Conservation (phyloP, 1,284 basidiomycete genomes). For the Porogramme epimiltina region DNA sequence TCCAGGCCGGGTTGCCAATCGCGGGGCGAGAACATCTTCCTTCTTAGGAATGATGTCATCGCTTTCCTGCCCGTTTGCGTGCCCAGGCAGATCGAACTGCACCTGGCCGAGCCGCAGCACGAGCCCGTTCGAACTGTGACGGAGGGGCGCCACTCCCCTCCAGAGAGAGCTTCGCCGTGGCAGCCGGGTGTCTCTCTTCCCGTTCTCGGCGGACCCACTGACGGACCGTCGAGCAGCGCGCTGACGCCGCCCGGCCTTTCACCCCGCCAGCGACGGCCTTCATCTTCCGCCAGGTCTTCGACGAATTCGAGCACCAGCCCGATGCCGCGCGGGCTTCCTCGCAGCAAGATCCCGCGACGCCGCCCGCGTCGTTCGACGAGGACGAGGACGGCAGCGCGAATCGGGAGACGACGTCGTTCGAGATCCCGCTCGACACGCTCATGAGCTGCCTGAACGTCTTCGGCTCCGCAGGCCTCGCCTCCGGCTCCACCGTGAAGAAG, state of each 20-base stretch:
- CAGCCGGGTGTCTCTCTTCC: no score
- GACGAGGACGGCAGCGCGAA: constrained; percentile 33
- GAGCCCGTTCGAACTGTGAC: no score
- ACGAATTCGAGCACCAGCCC: constrained; percentile 67
- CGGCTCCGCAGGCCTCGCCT: constrained; percentile 65
- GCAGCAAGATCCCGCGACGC: neutral
- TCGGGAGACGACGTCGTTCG: constrained; percentile 63
- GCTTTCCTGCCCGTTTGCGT: no score
- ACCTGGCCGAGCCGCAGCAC: no score
- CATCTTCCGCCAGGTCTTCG: constrained; percentile 78
- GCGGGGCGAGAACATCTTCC: no score
- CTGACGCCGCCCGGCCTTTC: constrained; percentile 1
- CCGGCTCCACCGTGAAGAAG: constrained; percentile 43
- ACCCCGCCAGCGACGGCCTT: constrained; percentile 77
- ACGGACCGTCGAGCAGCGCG: neutral
- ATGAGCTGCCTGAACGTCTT: constrained; percentile 93
- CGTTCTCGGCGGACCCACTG: neutral
- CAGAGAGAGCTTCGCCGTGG: no score
- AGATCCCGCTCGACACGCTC: constrained; percentile 80
- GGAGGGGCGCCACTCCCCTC: no score
- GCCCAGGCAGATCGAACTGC: no score
- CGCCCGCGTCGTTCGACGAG: constrained; percentile 14
- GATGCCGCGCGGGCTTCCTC: constrained; percentile 30
- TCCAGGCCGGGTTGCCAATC: no score
- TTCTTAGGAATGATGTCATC: no score